Evolutionary conservation across 768 basidiomycete genomes (phyloP).

Genomic region (Agaricus subrufescens): DNA sequence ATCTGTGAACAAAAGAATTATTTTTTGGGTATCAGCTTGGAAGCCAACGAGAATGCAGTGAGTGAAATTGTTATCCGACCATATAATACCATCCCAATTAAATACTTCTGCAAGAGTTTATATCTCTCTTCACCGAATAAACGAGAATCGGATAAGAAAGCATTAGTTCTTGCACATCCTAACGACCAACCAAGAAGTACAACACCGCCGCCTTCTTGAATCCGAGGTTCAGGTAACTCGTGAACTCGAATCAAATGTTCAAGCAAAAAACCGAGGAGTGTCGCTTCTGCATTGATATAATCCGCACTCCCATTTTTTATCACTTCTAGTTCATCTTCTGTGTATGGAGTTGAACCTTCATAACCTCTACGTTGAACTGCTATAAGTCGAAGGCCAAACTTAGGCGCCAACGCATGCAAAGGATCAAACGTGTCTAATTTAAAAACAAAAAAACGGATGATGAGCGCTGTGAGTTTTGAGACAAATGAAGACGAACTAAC

Average conservation of each 20-base stretch:
- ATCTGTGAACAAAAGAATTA: constrained; percentile 21
- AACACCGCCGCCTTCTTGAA: constrained; percentile 28
- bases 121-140: constrained; percentile 19
- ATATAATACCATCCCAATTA: constrained; percentile 26
- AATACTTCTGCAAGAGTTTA: constrained; percentile 22
- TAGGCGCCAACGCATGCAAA: constrained; percentile 17
- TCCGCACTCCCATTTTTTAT: constrained; percentile 18
- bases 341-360: constrained; percentile 27
- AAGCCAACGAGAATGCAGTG: background rate
- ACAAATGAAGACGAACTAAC: constrained; percentile 20
- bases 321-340: constrained; percentile 27
- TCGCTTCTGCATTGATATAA: constrained; percentile 23
- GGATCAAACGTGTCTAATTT: constrained; percentile 14
- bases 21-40: background rate
- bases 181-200: constrained; percentile 35
- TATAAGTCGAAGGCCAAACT: constrained; percentile 23
- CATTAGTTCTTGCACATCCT: constrained; percentile 23
- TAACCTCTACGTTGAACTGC: constrained; percentile 29
- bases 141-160: constrained; percentile 22
- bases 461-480: no score
- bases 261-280: constrained; percentile 24
- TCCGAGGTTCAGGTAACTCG: constrained; percentile 20
- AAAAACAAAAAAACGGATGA: no score
- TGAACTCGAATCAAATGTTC: constrained; percentile 22
- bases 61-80: constrained; percentile 18